Evolutionary conservation across 176 grass and related monocot genomes (phyloP).

Genomic region (Zoysia japonica): DNA sequence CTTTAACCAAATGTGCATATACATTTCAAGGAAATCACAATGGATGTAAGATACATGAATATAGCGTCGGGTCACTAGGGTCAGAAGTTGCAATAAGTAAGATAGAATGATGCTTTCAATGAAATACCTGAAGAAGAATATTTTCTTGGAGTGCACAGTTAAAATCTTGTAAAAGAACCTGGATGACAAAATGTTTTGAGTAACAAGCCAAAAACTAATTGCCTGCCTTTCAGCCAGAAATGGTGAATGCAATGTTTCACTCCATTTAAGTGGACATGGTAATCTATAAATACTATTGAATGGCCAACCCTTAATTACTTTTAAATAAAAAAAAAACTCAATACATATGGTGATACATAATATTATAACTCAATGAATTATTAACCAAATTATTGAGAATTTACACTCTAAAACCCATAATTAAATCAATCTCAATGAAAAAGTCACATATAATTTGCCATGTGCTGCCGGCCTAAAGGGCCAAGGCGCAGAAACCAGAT

Average conservation of each 20-base stretch:
- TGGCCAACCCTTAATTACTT: background rate
- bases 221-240: background rate
- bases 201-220: background rate
- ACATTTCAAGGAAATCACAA: background rate
- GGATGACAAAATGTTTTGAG: conserved; percentile 17
- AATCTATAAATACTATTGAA: conserved; percentile 1
- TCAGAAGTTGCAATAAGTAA: conserved; percentile 12
- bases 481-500: too few species aligned
- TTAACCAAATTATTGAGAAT: conserved; percentile 7
- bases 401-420: background rate
- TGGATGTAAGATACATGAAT: background rate
- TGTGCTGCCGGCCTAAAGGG: too few species aligned
- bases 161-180: conserved; percentile 96
- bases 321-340: conserved; percentile 26
- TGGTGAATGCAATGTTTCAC: background rate
- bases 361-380: background rate
- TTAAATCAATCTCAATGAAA: conserved; percentile 1
- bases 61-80: background rate
- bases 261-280: conserved; percentile 25
- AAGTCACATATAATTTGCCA: too few species aligned
- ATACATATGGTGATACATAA: background rate
- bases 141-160: conserved; percentile 92
- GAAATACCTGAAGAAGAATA: conserved; percentile 90
- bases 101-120: background rate
- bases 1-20: conserved; percentile 20